Evolutionary conservation across 495 filamentous ascomycete genomes (phyloP).

Genomic region (Tetracladium setigerum): DNA sequence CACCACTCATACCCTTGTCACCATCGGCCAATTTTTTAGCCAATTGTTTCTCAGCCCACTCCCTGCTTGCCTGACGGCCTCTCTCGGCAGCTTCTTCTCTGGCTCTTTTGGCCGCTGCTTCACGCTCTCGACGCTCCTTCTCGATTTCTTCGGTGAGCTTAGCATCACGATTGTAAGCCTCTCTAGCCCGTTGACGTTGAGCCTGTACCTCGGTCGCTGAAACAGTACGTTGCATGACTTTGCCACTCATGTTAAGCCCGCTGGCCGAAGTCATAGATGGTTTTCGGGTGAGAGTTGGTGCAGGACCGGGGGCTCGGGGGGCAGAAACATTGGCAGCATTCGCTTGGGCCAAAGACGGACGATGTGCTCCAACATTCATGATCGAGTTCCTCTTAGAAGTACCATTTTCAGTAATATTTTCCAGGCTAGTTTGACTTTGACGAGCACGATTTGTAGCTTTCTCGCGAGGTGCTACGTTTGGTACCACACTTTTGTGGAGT

Average conservation of each 20-base stretch:
- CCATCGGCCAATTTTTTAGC: conserved; percentile 26
- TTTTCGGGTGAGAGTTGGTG: conserved; percentile 12
- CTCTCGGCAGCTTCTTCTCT: conserved; percentile 59
- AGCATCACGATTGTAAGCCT: conserved; percentile 52
- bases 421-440: conserved; percentile 20
- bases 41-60: conserved; percentile 65
- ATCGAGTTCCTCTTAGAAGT: conserved; percentile 15
- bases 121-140: conserved; percentile 44
- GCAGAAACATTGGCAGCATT: conserved; percentile 16
- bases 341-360: conserved; percentile 6
- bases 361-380: conserved; percentile 14
- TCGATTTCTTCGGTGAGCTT: conserved; percentile 40
- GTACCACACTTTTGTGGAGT: conserved; percentile 35
- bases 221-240: conserved; percentile 29
- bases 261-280: conserved; percentile 29
- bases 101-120: conserved; percentile 48
- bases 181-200: conserved; percentile 47
- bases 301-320: conserved; percentile 10
- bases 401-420: conserved; percentile 3
- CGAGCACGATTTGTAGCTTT: conserved; percentile 54
- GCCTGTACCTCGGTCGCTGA: conserved; percentile 41
- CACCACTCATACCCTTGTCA: conserved; percentile 15
- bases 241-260: conserved; percentile 30
- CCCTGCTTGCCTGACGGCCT: conserved; percentile 50
- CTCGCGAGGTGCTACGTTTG: conserved; percentile 33